Percentiles rank a stretch among this genome's conserved stretches.
These are phyloP conservation scores for Aspergillus flavus DNA, from an alignment of 2,329 filamentous ascomycete species.

Conservation along the genomic window DNA sequence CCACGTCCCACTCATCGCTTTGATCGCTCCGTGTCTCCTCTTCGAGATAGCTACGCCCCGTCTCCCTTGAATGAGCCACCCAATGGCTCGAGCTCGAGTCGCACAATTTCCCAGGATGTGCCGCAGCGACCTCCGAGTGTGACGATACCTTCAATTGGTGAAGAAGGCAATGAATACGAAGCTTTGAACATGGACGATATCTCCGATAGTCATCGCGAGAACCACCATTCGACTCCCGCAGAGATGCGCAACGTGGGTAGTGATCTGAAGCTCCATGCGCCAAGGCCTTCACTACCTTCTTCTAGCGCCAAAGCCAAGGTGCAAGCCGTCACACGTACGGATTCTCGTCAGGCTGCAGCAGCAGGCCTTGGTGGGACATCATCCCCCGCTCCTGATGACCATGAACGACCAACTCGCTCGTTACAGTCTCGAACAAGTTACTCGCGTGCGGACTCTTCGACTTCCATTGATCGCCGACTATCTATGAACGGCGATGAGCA, in stretches of 20 bases:
- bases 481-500: slow-evolving; percentile 73
- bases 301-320: slow-evolving; percentile 83
- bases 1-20: slow-evolving; percentile 71
- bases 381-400: slow-evolving; percentile 51
- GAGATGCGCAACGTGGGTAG: slow-evolving; percentile 78
- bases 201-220: slow-evolving; percentile 48
- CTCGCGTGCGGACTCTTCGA: slow-evolving; percentile 52
- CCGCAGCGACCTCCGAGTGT: slow-evolving; percentile 71
- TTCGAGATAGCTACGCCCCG: slow-evolving; percentile 76
- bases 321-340: slow-evolving; percentile 81
- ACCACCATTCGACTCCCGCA: slow-evolving; percentile 56
- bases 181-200: slow-evolving; percentile 54
- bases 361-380: slow-evolving; percentile 72
- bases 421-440: slow-evolving; percentile 66
- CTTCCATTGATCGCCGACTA: slow-evolving; percentile 55
- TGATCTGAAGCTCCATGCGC: slow-evolving; percentile 84
- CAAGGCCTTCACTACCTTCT: slow-evolving; percentile 80
- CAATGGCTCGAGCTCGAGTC: slow-evolving; percentile 45
- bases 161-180: slow-evolving; percentile 88
- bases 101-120: slow-evolving; percentile 39
- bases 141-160: slow-evolving; percentile 78
- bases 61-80: slow-evolving; percentile 78
- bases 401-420: slow-evolving; percentile 56
- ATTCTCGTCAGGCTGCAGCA: slow-evolving; percentile 83
- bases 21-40: slow-evolving; percentile 76